Base-by-base conservation (phyloP, 805 yeast species). In the Lachancea waltii region DNA sequence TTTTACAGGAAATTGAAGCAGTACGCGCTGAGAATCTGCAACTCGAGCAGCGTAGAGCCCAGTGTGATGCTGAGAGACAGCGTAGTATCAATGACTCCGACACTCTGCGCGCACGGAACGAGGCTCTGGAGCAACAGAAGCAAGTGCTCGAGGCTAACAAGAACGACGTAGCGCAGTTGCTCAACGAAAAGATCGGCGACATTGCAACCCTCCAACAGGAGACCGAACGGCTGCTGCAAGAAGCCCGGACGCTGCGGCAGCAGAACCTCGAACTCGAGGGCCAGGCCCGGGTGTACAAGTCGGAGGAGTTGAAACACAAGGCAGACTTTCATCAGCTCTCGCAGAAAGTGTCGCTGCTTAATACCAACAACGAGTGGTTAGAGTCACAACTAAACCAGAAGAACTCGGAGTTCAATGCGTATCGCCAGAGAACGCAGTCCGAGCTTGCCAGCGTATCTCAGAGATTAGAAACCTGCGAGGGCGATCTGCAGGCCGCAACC, bases 341-440 rank as follows among this genome's bases (percentile, higher is more conserved):
- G 23, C 72, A 65, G 38, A 77, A 74, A 36, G 37, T 71, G 5
- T 65, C 63, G 17, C 54, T 64, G n/a, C 46, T 67, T 13, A 59
- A 65, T 14, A 56, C 61, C 25, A 63, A 59, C 36, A 73, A 66
- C 41, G 65, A 62, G 13, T 59, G 69, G 58, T 49, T 73, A 3
- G 68, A 74, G 27, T 43, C 57, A 3, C 67, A 68, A 40, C 50
- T 73, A 13, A 51, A 56, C 13, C 41, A 56, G 4, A 56, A 61
- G 28, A 44, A 56, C 14, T 47, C 54, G 24, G 67, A 65, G 26
- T 57, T 63, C 35, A 28, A 51, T 3, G 41, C 40, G 7, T 60
- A 53, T 32, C 51, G 61, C 44, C 49, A 41, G 28, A 53, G 47
- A 13, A 49, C 50, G 27, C 45, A 54, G 2, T 2, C 39, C 7